phyloP scores from a whole-genome alignment of 208 protist species.

The Phytomonas sp. region DNA sequence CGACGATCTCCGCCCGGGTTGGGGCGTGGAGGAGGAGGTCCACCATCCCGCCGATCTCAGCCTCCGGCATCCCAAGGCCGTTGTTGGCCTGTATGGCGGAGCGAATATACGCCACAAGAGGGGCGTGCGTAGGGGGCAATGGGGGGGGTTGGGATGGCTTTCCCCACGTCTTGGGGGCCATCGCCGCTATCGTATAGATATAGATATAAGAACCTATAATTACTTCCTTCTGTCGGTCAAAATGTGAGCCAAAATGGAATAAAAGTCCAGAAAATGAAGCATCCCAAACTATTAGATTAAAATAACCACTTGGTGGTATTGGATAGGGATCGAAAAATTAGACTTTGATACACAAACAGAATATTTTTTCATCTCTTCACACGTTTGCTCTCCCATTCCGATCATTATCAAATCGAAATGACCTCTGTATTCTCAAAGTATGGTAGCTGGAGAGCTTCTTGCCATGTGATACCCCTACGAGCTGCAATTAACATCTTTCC shows the following conservation, averaged over 20 bases:
- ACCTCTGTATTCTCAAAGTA: constrained; percentile 87
- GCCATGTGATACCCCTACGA: constrained; percentile 49
- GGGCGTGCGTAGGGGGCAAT: constrained; percentile 10
- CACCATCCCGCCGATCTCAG: constrained; percentile 67
- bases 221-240: not conserved
- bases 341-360: not conserved
- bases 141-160: constrained; percentile 1
- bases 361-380: not conserved
- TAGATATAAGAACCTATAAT: not conserved
- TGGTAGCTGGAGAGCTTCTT: constrained; percentile 47
- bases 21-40: constrained; percentile 37
- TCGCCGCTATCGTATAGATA: constrained; percentile 2
- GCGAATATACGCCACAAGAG: constrained; percentile 48
- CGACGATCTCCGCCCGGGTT: constrained; percentile 48
- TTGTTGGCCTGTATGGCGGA: constrained; percentile 61
- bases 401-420: constrained; percentile 21
- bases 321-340: not conserved
- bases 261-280: not conserved
- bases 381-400: not conserved
- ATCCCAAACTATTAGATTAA: not conserved
- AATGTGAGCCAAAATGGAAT: not conserved
- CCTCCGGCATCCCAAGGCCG: constrained; percentile 51
- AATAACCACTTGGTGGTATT: not conserved
- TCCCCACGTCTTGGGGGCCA: constrained; percentile 62
- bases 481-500: constrained; percentile 85